phyloP scores from a whole-genome alignment of 2,329 filamentous ascomycete genomes.

The Bipolaris cookei region DNA sequence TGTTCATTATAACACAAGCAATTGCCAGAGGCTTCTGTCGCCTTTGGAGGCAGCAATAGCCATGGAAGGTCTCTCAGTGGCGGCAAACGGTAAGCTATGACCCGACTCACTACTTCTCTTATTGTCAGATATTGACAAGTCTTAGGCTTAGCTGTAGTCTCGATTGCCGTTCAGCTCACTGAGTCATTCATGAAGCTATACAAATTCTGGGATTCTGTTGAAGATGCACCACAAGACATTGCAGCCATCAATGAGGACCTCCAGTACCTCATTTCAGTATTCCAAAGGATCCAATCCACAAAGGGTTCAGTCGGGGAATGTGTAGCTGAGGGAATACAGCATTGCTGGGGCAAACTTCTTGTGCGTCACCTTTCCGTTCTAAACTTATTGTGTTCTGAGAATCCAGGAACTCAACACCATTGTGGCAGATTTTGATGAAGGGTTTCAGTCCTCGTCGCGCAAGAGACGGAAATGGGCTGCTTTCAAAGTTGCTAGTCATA shows the following conservation, averaged over 20 bases:
- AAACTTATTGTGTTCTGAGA: neutral
- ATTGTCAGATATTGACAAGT: neutral
- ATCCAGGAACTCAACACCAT: neutral
- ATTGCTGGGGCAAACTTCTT: constrained; percentile 18
- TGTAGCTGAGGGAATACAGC: constrained; percentile 17
- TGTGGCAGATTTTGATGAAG: constrained; percentile 6
- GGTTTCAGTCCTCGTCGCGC: constrained; percentile 13
- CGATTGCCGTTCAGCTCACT: neutral
- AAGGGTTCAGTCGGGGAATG: constrained; percentile 6
- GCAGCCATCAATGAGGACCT: constrained; percentile 20
- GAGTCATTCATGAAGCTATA: constrained; percentile 6
- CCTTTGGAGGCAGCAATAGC: neutral
- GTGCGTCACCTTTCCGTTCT: neutral
- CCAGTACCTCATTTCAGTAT: constrained; percentile 18
- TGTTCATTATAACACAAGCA: neutral
- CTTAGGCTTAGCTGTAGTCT: neutral
- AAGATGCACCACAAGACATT: constrained; percentile 23
- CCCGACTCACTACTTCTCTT: neutral
- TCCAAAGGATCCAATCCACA: constrained; percentile 12
- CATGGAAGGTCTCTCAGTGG: neutral
- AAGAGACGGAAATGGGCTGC: constrained; percentile 14
- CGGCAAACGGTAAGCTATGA: neutral
- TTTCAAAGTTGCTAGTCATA: constrained; percentile 16
- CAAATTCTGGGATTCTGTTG: constrained; percentile 21
- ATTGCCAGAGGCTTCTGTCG: neutral